Percentiles rank a stretch among this genome's conserved stretches.
These are phyloP conservation scores for Ulvella scutata DNA, from an alignment of 139 green algal genomes.

Conservation along the genomic window DNA sequence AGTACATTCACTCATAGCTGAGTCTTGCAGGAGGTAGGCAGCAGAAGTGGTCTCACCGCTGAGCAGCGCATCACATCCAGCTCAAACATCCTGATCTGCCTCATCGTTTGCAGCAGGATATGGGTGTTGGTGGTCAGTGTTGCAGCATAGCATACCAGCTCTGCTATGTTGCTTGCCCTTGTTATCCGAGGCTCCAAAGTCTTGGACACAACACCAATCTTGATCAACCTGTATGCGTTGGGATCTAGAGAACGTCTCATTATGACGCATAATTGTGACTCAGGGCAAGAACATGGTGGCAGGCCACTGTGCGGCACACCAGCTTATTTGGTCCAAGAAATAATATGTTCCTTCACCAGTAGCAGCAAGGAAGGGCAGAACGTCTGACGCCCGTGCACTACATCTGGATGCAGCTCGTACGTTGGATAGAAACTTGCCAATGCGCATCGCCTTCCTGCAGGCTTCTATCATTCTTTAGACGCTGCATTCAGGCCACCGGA, in stretches of 20 bases:
- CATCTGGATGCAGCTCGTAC: background rate
- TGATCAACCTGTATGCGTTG: conserved; percentile 43
- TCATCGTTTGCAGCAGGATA: conserved; percentile 9
- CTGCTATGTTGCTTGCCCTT: conserved; percentile 34
- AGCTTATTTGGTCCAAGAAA: conserved; percentile 67
- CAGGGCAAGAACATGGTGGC: background rate
- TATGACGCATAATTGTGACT: background rate
- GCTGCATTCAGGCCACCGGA: no score
- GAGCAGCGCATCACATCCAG: background rate
- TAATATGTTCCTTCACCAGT: conserved; percentile 63
- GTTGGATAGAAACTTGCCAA: conserved; percentile 69
- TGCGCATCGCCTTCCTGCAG: conserved; percentile 51
- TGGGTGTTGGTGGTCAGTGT: conserved; percentile 36
- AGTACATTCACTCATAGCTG: no score
- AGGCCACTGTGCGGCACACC: conserved; percentile 16
- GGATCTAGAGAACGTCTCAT: background rate
- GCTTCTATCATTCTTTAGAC: background rate
- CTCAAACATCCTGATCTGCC: background rate
- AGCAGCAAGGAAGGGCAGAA: conserved; percentile 45
- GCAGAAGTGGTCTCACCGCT: background rate
- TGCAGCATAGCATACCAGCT: conserved; percentile 57
- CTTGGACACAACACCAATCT: conserved; percentile 51
- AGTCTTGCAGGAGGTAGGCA: no score
- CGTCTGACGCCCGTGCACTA: background rate
- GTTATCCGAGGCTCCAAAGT: conserved; percentile 23